Percentiles rank a stretch among this genome's conserved stretches.
Conservation (phyloP, 2,329 filamentous ascomycete species). For the Phoma herbarum region DNA sequence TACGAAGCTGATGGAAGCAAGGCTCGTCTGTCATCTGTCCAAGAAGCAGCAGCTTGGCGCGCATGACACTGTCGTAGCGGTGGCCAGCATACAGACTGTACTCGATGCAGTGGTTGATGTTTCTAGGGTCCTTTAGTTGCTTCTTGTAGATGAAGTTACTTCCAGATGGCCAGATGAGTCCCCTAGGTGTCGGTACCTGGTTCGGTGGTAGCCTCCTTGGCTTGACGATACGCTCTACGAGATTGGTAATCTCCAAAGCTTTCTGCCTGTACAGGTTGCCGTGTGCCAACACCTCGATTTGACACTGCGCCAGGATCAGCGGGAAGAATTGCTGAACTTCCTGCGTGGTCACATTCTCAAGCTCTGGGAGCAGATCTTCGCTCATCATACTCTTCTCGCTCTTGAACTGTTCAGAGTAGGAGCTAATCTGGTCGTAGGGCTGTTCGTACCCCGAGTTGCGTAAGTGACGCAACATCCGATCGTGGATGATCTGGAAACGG, state of each 20-base stretch:
- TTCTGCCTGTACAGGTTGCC: conserved; percentile 97
- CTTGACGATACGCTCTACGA: conserved; percentile 80
- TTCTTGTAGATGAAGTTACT: conserved; percentile 86
- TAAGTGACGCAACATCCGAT: conserved; percentile 77
- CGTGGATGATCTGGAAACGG: conserved; percentile 89
- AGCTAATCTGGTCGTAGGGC: conserved; percentile 86
- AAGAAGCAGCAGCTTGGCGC: conserved; percentile 81
- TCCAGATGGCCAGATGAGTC: conserved; percentile 78
- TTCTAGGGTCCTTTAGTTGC: conserved; percentile 82
- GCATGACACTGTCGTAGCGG: conserved; percentile 68
- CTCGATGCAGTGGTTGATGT: conserved; percentile 70
- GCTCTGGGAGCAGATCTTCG: conserved; percentile 79
- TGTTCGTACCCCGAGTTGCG: conserved; percentile 89
- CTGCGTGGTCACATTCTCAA: conserved; percentile 76
- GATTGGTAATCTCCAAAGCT: conserved; percentile 81
- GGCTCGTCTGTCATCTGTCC: conserved; percentile 93
- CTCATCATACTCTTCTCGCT: conserved; percentile 79
- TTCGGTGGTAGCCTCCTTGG: conserved; percentile 75
- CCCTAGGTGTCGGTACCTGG: conserved; percentile 82
- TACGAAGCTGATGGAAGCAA: conserved; percentile 91
- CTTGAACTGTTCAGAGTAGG: conserved; percentile 82
- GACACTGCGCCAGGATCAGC: conserved; percentile 80
- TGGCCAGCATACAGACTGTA: conserved; percentile 57
- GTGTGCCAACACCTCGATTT: conserved; percentile 87
- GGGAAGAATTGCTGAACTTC: conserved; percentile 81